Conservation (phyloP, 805 yeast genomes). For the Barnettozyma salicaria region DNA sequence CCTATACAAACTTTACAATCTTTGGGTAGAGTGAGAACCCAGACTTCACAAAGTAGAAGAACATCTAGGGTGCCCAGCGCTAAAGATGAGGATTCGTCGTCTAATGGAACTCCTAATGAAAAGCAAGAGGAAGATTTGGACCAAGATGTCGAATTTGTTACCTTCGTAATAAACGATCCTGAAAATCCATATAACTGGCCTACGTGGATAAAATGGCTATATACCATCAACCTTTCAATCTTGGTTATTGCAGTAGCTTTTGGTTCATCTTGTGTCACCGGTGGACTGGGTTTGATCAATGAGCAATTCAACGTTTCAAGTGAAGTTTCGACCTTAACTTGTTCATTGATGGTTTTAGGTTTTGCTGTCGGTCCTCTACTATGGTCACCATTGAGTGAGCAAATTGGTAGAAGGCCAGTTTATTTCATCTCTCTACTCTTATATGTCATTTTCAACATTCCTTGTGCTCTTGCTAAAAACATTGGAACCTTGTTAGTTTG, state of each 20-base stretch:
- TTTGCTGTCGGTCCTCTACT: constrained; percentile 81
- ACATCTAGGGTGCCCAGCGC: constrained; percentile 18
- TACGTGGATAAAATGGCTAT: constrained; percentile 46
- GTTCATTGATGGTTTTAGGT: constrained; percentile 86
- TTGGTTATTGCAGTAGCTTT: constrained; percentile 87
- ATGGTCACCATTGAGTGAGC: constrained; percentile 88
- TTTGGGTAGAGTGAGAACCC: constrained; percentile 51
- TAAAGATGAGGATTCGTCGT: constrained; percentile 22
- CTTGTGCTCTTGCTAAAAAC: constrained; percentile 79
- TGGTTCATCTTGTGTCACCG: constrained; percentile 88
- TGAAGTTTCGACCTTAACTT: constrained; percentile 75
- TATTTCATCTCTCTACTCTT: constrained; percentile 70
- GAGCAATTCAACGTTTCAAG: constrained; percentile 62
- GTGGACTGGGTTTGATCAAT: constrained; percentile 66
- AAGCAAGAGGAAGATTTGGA: constrained; percentile 36
- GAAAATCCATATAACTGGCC: constrained; percentile 91
- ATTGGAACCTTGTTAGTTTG: constrained; percentile 76
- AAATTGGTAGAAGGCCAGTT: constrained; percentile 79
- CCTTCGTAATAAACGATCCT: constrained; percentile 73
- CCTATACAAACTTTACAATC: constrained; percentile 67
- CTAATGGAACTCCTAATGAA: constrained; percentile 25
- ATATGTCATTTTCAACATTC: constrained; percentile 76
- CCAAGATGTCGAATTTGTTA: constrained; percentile 77
- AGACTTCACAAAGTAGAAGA: constrained; percentile 26
- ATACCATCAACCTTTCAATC: constrained; percentile 61